phyloP scores from a whole-genome alignment of 2,329 filamentous ascomycete genomes.

The Neurospora sp. region DNA sequence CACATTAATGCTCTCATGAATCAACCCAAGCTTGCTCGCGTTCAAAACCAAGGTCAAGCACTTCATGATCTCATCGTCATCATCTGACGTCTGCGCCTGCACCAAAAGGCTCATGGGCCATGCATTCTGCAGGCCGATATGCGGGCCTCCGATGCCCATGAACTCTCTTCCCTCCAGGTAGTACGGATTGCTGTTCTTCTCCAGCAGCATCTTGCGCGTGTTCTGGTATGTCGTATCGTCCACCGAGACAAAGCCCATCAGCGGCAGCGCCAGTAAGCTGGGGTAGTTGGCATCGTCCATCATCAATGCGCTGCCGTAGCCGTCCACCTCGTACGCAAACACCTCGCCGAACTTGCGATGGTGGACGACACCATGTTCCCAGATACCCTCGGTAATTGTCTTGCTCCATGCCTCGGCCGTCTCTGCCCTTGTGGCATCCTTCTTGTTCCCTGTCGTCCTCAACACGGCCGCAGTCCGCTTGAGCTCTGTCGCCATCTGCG shows the following conservation, averaged over 20 bases:
- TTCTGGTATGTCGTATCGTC: constrained; percentile 72
- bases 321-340: constrained; percentile 83
- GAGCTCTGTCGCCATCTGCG: constrained; percentile 89
- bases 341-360: constrained; percentile 69
- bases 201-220: constrained; percentile 69
- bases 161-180: constrained; percentile 71
- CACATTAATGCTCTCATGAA: constrained; percentile 91
- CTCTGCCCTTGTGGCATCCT: constrained; percentile 41
- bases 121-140: constrained; percentile 77
- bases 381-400: constrained; percentile 65
- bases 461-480: constrained; percentile 64
- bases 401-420: constrained; percentile 49
- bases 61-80: constrained; percentile 71
- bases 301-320: constrained; percentile 69
- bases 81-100: constrained; percentile 78
- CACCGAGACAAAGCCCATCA: constrained; percentile 62
- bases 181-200: constrained; percentile 75
- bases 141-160: constrained; percentile 71
- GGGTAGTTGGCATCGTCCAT: constrained; percentile 91
- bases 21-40: constrained; percentile 65
- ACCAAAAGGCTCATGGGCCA: constrained; percentile 96
- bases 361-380: constrained; percentile 72
- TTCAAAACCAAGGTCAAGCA: constrained; percentile 67
- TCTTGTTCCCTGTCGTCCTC: constrained; percentile 37
- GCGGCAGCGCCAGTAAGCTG: constrained; percentile 66